Conservation (phyloP, 2,329 filamentous ascomycete genomes). For the Diplodia corticola region DNA sequence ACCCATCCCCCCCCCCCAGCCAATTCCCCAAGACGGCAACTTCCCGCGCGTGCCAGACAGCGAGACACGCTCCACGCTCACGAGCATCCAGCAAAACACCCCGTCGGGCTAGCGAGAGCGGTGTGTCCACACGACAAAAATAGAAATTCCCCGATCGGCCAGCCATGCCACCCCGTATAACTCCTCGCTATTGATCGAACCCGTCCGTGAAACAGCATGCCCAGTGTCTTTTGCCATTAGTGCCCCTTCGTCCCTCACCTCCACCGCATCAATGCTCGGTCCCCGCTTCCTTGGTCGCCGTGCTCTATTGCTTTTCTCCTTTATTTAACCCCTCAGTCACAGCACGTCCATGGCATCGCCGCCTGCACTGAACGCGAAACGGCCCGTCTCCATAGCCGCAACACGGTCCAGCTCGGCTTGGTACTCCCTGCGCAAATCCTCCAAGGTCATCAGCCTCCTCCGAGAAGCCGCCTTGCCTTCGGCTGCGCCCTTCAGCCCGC, state of each 20-base stretch:
- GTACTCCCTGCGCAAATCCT: conserved; percentile 85
- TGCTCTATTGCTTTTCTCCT: conserved; percentile 15
- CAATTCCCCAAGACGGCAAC: neutral
- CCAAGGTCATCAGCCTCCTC: conserved; percentile 79
- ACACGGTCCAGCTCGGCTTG: conserved; percentile 86
- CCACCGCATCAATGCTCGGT: neutral
- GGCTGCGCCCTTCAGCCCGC: conserved; percentile 28
- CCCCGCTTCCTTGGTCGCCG: neutral
- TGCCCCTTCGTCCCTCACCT: neutral
- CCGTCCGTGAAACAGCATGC: neutral
- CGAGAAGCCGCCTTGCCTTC: conserved; percentile 49
- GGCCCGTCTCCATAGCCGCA: conserved; percentile 81
- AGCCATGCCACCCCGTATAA: conserved; percentile 10
- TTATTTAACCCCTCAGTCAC: conserved; percentile 13
- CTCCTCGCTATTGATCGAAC: conserved; percentile 16
- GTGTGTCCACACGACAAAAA: neutral
- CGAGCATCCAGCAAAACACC: neutral
- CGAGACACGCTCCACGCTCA: too few species aligned
- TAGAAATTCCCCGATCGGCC: neutral
- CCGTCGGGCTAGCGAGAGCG: neutral
- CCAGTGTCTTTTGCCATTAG: neutral
- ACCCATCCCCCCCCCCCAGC: neutral
- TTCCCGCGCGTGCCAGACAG: neutral
- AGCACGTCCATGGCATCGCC: conserved; percentile 23
- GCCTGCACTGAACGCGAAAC: conserved; percentile 70